Evolutionary conservation across 2,329 filamentous ascomycete species (phyloP).

Genomic region (Aspergillus pseudonomiae): DNA sequence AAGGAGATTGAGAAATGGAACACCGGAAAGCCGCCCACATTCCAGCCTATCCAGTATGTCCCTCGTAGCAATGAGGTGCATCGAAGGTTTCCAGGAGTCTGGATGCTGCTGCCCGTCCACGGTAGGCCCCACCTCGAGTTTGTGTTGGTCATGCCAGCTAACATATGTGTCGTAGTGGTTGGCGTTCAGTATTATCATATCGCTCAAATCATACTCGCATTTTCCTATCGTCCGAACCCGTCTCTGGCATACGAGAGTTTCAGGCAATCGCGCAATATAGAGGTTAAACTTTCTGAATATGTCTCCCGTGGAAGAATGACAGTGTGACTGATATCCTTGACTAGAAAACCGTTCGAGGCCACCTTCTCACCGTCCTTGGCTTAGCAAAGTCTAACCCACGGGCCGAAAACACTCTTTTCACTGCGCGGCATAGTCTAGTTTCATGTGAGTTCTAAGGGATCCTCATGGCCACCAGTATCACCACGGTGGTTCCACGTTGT

Average conservation of each 20-base stretch:
- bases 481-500: background rate
- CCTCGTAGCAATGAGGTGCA: conserved; percentile 22
- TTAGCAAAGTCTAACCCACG: conserved; percentile 29
- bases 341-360: conserved; percentile 26
- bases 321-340: background rate
- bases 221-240: conserved; percentile 18
- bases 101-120: conserved; percentile 38
- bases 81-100: conserved; percentile 33
- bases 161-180: conserved; percentile 26
- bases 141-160: background rate
- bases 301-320: background rate
- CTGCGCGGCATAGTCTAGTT: conserved; percentile 30
- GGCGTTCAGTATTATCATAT: conserved; percentile 41
- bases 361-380: conserved; percentile 28
- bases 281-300: conserved; percentile 16
- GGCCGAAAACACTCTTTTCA: conserved; percentile 32
- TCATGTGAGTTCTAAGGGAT: conserved; percentile 23
- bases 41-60: conserved; percentile 30
- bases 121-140: conserved; percentile 11
- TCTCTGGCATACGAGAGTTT: conserved; percentile 24
- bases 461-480: background rate
- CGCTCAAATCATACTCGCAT: conserved; percentile 33
- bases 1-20: conserved; percentile 28
- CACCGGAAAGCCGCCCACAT: conserved; percentile 24
- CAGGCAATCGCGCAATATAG: conserved; percentile 24